Conservation (phyloP, 2,329 filamentous ascomycete species). For the Aspergillus sp. region DNA sequence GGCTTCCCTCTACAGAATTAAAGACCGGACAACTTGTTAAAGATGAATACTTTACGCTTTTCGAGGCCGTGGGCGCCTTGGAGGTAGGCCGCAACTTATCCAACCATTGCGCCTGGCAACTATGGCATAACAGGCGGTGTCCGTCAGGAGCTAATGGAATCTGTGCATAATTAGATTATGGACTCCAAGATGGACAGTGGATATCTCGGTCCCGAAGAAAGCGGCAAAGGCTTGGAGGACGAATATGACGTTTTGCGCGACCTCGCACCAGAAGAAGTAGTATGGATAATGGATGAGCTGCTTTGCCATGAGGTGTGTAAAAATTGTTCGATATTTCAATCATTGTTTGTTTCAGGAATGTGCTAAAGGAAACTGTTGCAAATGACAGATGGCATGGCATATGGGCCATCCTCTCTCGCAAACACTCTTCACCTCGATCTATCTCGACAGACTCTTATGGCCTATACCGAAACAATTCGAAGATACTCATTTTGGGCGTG, state of each 20-base stretch:
- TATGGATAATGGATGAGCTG: conserved; percentile 93
- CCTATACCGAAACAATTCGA: conserved; percentile 64
- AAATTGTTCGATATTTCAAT: not conserved
- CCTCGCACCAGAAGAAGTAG: conserved; percentile 73
- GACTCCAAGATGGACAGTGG: conserved; percentile 99
- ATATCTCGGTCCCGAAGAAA: conserved; percentile 71
- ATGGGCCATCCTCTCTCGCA: conserved; percentile 93
- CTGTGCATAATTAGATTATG: conserved; percentile 71
- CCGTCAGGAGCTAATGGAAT: not conserved
- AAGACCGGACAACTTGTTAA: conserved; percentile 82
- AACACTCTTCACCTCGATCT: conserved; percentile 88
- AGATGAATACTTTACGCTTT: conserved; percentile 90
- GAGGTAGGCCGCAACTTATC: conserved; percentile 47
- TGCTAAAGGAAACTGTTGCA: conserved; percentile 11
- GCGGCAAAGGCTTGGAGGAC: conserved; percentile 66
- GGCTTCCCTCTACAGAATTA: conserved; percentile 56
- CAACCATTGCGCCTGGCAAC: not conserved
- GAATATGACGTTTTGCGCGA: conserved; percentile 71
- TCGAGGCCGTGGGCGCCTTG: conserved; percentile 81
- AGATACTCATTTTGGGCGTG: conserved; percentile 61
- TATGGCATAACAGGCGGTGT: not conserved
- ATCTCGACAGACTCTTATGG: conserved; percentile 80
- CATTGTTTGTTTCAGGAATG: not conserved
- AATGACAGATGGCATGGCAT: conserved; percentile 84
- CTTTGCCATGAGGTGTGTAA: conserved; percentile 75